Base-by-base conservation (phyloP, 1,284 basidiomycete genomes). In the Anthracocystis panici-leucophaei region DNA sequence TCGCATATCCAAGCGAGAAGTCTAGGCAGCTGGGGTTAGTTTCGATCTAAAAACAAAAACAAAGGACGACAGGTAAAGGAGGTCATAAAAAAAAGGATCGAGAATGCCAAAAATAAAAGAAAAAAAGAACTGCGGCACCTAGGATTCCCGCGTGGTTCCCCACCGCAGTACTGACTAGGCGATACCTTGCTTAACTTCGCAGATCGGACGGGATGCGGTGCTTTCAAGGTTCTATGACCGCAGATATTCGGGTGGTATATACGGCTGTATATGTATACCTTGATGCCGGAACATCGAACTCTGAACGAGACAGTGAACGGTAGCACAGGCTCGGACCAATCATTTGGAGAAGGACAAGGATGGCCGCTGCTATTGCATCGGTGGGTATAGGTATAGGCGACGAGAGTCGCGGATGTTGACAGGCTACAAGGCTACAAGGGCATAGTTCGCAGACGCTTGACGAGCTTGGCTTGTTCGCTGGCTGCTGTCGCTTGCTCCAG, bases 111-210 rank as follows among this genome's bases (percentile, higher is more conserved):
- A 21, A 42, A 42, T 20, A 42, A 42, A 11, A 21, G n/a, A 48
- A 57, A 55, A 57, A 52, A 77, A 88, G 88, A 90, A 90, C 90
- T 90, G 90, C 90, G 89, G 89, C 90, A 91, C 90, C 90, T 88
- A 90, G 90, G 90, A 91, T 91, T 91, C 90, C 90, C 90, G 88
- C 88, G 89, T 91, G 90, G 90, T 91, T 90, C 90, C 90, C 91
- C 90, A 91, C 90, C 90, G 88, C 91, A 90, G 90, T 91, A 91
- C 91, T 91, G 90, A 91, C 90, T 90, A 86, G 89, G 90, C 90
- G 89, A 90, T 89, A 91, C 90, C 89, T 88, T 88, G 89, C 88
- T 91, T 91, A 90, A 91, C 90, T 91, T 89, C 89, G 89, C 90
- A 91, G 90, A 91, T 91, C 90, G 85, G 90, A 91, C 90, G 89